Evolutionary conservation across 345 rosid species (phyloP).

Genomic region (Eucalyptus pauciflora): DNA sequence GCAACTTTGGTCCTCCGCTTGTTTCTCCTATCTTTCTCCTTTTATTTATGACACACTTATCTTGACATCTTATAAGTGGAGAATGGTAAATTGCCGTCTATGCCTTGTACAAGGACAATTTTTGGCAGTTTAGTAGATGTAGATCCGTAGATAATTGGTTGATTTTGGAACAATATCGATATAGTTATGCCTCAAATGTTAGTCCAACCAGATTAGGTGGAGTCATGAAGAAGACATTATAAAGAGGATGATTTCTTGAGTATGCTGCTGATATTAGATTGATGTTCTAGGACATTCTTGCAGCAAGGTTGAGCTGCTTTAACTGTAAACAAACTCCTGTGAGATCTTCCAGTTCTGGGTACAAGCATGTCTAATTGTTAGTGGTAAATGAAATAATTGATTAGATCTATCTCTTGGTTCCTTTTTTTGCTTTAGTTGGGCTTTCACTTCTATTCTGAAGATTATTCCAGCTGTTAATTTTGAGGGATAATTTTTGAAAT

Average conservation of each 20-base stretch:
- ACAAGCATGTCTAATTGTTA: neutral
- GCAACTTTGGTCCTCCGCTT: neutral
- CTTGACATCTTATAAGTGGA: neutral
- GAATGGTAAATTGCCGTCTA: neutral
- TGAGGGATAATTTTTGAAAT: neutral
- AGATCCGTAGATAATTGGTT: neutral
- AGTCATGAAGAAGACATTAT: neutral
- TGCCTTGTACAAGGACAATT: neutral
- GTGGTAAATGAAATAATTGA: neutral
- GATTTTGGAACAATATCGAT: neutral
- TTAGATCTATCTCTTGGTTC: neutral
- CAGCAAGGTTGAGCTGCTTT: neutral
- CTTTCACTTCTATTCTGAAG: neutral
- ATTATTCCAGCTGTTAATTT: neutral
- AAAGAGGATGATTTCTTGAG: neutral
- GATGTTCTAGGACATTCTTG: neutral
- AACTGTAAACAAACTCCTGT: neutral
- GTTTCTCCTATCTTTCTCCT: neutral
- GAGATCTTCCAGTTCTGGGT: neutral
- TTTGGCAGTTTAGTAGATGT: neutral
- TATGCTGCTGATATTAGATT: neutral
- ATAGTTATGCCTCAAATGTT: neutral
- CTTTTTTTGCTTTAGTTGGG: neutral
- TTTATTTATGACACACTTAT: neutral
- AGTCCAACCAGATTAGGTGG: neutral